phyloP scores from a whole-genome alignment of 805 yeast species.

The Nakazawaea holstii region DNA sequence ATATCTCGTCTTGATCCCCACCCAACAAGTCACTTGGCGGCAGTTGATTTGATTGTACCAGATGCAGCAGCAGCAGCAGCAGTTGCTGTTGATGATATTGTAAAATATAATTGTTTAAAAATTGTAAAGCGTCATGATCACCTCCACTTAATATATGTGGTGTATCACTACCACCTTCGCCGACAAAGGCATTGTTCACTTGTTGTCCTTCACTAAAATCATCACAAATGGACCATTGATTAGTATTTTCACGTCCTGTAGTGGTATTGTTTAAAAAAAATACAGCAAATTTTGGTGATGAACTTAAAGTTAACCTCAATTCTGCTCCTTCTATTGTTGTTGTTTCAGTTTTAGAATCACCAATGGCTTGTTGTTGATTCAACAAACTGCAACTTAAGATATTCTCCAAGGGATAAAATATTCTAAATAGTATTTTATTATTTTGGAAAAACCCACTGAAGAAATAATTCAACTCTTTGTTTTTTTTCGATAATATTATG shows the following conservation, averaged over 20 bases:
- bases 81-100: slow-evolving; percentile 19
- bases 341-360: slow-evolving; percentile 25
- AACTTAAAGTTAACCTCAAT: slow-evolving; percentile 42
- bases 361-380: slow-evolving; percentile 34
- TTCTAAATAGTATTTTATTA: slow-evolving; percentile 64
- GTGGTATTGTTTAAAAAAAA: slow-evolving; percentile 54
- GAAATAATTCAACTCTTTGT: slow-evolving; percentile 71
- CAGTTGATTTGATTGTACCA: neutral
- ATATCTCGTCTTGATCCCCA: neutral
- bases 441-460: slow-evolving; percentile 68
- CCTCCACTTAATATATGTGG: slow-evolving; percentile 69
- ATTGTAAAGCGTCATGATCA: slow-evolving; percentile 27
- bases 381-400: slow-evolving; percentile 51
- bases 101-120: slow-evolving; percentile 25
- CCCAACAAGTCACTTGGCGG: slow-evolving; percentile 1
- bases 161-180: slow-evolving; percentile 52
- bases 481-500: slow-evolving; percentile 65
- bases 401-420: slow-evolving; percentile 63
- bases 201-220: slow-evolving; percentile 84
- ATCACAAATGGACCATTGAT: slow-evolving; percentile 78
- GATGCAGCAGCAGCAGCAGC: slow-evolving; percentile 1
- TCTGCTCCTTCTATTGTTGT: slow-evolving; percentile 29
- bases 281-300: slow-evolving; percentile 76
- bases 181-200: slow-evolving; percentile 59
- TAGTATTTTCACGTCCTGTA: slow-evolving; percentile 38